Percentiles rank a stretch among this genome's conserved stretches.
phyloP scores from a whole-genome alignment of 345 rosid genomes.

The Noccaea bulbosa region DNA sequence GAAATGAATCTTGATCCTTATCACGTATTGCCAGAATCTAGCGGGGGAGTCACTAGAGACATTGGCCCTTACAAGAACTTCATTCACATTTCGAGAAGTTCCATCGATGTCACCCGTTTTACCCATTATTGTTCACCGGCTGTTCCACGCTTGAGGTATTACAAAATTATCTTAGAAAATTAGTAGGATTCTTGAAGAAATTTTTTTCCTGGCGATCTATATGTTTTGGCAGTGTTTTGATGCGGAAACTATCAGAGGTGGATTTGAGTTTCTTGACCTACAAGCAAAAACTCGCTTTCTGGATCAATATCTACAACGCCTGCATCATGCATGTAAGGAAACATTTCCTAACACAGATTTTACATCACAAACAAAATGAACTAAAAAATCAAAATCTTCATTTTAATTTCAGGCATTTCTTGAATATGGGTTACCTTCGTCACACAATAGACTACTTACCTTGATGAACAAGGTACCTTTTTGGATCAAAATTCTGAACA shows the following conservation, averaged over 20 bases:
- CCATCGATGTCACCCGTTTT: conserved; percentile 56
- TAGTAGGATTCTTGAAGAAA: background rate
- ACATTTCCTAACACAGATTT: conserved; percentile 31
- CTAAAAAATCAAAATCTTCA: background rate
- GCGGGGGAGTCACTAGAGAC: conserved; percentile 56
- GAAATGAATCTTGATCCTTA: conserved; percentile 73
- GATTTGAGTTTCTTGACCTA: conserved; percentile 75
- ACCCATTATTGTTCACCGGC: conserved; percentile 48
- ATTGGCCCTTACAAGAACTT: conserved; percentile 82
- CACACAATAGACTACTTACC: conserved; percentile 71
- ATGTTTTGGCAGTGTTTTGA: conserved; percentile 58
- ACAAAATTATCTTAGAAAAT: background rate
- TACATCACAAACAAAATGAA: background rate
- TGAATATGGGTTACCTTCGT: conserved; percentile 83
- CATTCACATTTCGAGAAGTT: conserved; percentile 65
- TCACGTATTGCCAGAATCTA: conserved; percentile 57
- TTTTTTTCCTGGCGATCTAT: background rate
- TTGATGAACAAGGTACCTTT: conserved; percentile 80
- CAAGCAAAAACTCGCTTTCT: conserved; percentile 94
- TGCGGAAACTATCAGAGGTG: conserved; percentile 62
- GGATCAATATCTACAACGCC: conserved; percentile 90
- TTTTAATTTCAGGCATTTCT: conserved; percentile 69
- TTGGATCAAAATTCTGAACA: background rate
- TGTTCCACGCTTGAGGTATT: conserved; percentile 53
- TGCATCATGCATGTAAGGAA: conserved; percentile 91